phyloP scores from a whole-genome alignment of 257 asterid species.

The Cinchona pubescens region DNA sequence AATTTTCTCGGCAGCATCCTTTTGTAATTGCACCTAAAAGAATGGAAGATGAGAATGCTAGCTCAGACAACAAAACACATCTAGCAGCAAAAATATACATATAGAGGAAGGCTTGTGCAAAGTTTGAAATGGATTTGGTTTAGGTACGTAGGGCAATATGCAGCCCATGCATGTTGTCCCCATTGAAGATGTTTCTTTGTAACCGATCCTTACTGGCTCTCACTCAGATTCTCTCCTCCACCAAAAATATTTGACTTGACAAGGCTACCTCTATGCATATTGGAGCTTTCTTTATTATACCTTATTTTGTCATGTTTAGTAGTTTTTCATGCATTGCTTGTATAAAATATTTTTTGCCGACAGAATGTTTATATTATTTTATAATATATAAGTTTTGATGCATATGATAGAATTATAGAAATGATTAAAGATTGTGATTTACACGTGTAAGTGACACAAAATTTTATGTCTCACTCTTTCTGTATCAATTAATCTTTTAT shows the following conservation, averaged over 20 bases:
- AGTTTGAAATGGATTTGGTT: constrained; percentile 5
- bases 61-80: background rate
- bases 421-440: no score
- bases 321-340: background rate
- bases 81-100: background rate
- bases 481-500: no score
- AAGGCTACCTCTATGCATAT: background rate
- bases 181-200: constrained; percentile 32
- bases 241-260: constrained; percentile 23
- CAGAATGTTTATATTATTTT: background rate
- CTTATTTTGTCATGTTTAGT: background rate
- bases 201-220: constrained; percentile 17
- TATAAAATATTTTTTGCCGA: background rate
- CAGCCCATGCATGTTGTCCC: constrained; percentile 21
- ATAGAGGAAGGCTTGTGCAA: background rate
- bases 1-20: background rate
- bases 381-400: no score
- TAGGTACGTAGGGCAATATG: constrained; percentile 15
- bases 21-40: background rate
- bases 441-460: no score
- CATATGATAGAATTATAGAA: no score
- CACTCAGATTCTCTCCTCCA: constrained; percentile 5
- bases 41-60: background rate
- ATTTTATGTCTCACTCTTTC: no score
- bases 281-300: background rate